Conservation (phyloP, 2,329 filamentous ascomycete genomes). For the Scortechinia acanthostroma region DNA sequence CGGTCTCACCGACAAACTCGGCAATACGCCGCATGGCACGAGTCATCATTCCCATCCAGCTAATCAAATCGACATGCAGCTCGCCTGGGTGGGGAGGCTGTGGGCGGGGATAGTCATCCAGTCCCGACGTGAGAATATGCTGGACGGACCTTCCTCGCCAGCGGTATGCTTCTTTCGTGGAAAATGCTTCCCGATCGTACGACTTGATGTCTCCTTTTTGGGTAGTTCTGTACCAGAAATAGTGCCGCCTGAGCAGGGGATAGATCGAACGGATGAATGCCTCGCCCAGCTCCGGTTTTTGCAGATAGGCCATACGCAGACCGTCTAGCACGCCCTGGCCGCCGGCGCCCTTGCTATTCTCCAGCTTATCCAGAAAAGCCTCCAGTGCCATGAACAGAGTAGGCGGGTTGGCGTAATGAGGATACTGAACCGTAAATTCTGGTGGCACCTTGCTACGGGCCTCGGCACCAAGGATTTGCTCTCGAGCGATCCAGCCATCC, state of each 20-base stretch:
- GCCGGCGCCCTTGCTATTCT: conserved; percentile 36
- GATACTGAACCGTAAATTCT: conserved; percentile 93
- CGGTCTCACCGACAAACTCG: conserved; percentile 62
- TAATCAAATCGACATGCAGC: conserved; percentile 87
- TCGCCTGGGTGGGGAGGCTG: conserved; percentile 93
- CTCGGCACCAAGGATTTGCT: conserved; percentile 88
- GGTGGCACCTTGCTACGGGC: conserved; percentile 87
- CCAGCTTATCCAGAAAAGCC: conserved; percentile 73
- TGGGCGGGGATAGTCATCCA: conserved; percentile 91
- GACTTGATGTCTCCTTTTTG: conserved; percentile 83
- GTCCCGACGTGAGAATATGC: conserved; percentile 84
- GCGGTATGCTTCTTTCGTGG: conserved; percentile 83
- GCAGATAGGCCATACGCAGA: conserved; percentile 56
- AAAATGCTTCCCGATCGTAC: conserved; percentile 84
- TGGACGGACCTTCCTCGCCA: conserved; percentile 85
- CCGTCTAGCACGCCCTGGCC: conserved; percentile 30
- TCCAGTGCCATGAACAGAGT: conserved; percentile 88
- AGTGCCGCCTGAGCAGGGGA: conserved; percentile 80
- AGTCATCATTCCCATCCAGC: conserved; percentile 96
- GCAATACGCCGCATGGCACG: conserved; percentile 78
- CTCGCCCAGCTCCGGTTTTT: conserved; percentile 60
- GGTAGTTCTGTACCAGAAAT: conserved; percentile 89
- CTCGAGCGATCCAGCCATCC: conserved; percentile 93
- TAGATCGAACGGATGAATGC: conserved; percentile 73
- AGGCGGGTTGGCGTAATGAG: conserved; percentile 93